Evolutionary conservation across 768 basidiomycete species (phyloP).

Genomic region (Filobasidium floriforme): DNA sequence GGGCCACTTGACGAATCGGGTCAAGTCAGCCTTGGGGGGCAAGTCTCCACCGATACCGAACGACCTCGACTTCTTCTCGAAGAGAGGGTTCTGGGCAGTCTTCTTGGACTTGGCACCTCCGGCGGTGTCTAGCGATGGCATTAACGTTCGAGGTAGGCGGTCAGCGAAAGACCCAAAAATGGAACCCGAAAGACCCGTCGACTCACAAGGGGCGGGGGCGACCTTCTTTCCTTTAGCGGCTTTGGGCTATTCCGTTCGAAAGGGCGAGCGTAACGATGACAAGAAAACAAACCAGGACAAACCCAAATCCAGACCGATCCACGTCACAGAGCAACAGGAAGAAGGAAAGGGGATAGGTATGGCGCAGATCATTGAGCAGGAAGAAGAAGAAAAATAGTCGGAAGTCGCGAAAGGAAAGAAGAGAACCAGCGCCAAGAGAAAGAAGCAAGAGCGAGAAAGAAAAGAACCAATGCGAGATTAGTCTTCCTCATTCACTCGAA

Average conservation of each 20-base stretch:
- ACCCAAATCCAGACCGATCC: conserved; percentile 2
- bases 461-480: not conserved
- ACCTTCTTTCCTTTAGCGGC: conserved; percentile 47
- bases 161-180: not conserved
- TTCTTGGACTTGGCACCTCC: conserved; percentile 65
- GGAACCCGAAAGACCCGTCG: too few species aligned
- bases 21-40: conserved; percentile 78
- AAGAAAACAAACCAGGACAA: conserved; percentile 3
- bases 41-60: conserved; percentile 96
- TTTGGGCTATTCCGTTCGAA: conserved; percentile 38
- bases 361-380: conserved; percentile 42
- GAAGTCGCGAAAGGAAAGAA: not conserved
- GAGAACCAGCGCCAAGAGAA: not conserved
- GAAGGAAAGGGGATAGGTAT: not conserved
- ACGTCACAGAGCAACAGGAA: not conserved
- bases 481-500: not conserved
- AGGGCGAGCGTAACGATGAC: not conserved
- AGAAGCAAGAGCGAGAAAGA: not conserved
- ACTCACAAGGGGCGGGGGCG: conserved; percentile 46
- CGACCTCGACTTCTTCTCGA: conserved; percentile 81
- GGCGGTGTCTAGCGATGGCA: conserved; percentile 15
- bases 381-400: conserved; percentile 17
- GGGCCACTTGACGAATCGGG: conserved; percentile 98
- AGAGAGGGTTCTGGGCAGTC: conserved; percentile 79
- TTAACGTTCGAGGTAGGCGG: not conserved